Percentiles rank a stretch among this genome's conserved stretches.
These are phyloP conservation scores for Piper longum DNA, from an alignment of 164 flowering plant species.

Conservation along the genomic window DNA sequence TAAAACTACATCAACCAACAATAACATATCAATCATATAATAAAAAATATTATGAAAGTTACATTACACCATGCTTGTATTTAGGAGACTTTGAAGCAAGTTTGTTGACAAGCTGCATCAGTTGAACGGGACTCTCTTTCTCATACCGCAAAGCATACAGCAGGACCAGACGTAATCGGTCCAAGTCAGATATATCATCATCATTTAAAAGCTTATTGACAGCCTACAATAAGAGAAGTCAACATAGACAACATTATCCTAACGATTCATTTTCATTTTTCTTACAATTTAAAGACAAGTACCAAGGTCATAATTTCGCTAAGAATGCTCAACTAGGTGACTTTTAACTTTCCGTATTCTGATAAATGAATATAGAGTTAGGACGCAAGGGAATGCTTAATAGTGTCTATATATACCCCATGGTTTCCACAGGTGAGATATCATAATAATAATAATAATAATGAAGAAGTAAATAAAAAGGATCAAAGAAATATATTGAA, in stretches of 20 bases:
- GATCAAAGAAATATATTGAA: no score
- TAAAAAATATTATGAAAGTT: constrained; percentile 9
- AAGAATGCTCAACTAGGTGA: no score
- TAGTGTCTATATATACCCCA: no score
- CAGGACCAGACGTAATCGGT: constrained; percentile 82
- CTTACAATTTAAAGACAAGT: no score
- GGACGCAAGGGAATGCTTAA: no score
- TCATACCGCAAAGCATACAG: constrained; percentile 95
- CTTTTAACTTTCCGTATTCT: no score
- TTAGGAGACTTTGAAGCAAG: constrained; percentile 75
- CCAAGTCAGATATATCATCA: constrained; percentile 78
- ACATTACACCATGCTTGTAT: constrained; percentile 90
- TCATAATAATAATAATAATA: no score
- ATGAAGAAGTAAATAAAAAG: no score
- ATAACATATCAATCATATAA: background rate
- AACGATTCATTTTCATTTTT: no score
- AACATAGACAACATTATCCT: background rate
- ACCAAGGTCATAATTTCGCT: no score
- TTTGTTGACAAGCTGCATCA: constrained; percentile 97
- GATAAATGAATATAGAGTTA: no score
- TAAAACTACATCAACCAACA: background rate
- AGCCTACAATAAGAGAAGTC: constrained; percentile 41
- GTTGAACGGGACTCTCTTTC: constrained; percentile 93
- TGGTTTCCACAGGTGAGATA: no score
- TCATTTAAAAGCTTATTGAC: constrained; percentile 65